These are phyloP conservation scores for Penicillium dipodomyicola DNA, from an alignment of 495 filamentous ascomycete genomes.

Conservation along the genomic window DNA sequence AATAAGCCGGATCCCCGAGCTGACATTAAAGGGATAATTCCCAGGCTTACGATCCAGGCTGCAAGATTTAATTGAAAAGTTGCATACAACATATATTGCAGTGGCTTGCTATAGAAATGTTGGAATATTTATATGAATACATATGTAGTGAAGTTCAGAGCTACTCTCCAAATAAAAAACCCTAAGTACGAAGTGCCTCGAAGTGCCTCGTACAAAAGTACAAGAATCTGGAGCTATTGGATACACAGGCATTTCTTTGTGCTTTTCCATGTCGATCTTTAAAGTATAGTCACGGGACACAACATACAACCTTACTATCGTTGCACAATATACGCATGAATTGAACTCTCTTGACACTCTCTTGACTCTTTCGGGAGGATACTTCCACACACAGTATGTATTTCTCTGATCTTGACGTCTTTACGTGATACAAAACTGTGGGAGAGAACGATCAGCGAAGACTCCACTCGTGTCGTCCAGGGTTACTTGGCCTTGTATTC, in stretches of 20 bases:
- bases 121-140: background rate
- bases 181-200: background rate
- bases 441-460: slow-evolving; percentile 1
- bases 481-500: background rate
- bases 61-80: background rate
- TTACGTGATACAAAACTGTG: background rate
- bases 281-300: background rate
- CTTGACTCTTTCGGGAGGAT: background rate
- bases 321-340: background rate
- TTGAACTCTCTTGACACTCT: background rate
- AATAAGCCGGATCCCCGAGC: background rate
- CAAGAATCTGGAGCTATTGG: background rate
- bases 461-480: slow-evolving; percentile 5
- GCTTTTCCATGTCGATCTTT: slow-evolving; percentile 1
- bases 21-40: background rate
- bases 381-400: background rate
- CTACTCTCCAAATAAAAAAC: too few relatives aligned
- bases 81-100: background rate
- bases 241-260: background rate
- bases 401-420: background rate
- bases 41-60: background rate
- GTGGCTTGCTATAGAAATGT: background rate
- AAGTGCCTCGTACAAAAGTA: background rate
- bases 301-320: background rate
- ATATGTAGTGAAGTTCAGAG: background rate